Base-by-base conservation (phyloP, 495 filamentous ascomycete genomes). In the Aspergillus funiculosus region DNA sequence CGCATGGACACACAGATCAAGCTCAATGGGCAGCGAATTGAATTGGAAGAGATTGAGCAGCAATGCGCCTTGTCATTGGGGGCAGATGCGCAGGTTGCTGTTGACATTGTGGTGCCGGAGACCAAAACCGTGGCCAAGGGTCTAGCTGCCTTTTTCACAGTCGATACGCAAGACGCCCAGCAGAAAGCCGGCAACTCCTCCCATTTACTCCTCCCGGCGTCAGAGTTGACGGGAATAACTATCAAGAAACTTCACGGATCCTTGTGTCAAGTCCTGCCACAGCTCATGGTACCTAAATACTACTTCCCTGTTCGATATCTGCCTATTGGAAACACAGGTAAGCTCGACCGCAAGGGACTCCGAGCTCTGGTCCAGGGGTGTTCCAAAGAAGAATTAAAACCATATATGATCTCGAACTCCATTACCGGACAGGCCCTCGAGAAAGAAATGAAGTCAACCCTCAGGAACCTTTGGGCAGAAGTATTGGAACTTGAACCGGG, bases 1-100 rank as follows among this genome's bases (percentile, higher is more conserved):
- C 73, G 82, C 10, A 77, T 75, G 39, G 82, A 85, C 39, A 75
- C 76, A 10, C 80, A 83, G 48, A 75, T 83, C 20, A 86, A 86
- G 57, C 62, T 86, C 6, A 75, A 77, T 14, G 82, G 82, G 2
- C 79, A 83, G 50, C 69, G 82, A 4, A 75, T 86, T 44, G 82
- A 86, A 43, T 59, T 85, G 7, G 76, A 72, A 14, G 82, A 86
- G 46, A 76, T 86, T 38, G 82, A 86, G 58, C 72, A 79, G 43
- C 75, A 80, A 22, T 72, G 67, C 22, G 35, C 55, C 4, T 46
- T 46, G 0, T 46, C 58, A 20, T 56, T 71, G 3, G 64, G 65
- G 7, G 40, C 56, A 5, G 53, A 60, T 7, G 62, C 61, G 5
- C 63, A 70, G 34, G 64, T 68, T 2, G 68, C 60, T 15, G 66